Evolutionary conservation across 148 eudicot genomes (phyloP), one percentile per base, ranked within the genome.

Genomic region (Amaranthus palmeri): DNA sequence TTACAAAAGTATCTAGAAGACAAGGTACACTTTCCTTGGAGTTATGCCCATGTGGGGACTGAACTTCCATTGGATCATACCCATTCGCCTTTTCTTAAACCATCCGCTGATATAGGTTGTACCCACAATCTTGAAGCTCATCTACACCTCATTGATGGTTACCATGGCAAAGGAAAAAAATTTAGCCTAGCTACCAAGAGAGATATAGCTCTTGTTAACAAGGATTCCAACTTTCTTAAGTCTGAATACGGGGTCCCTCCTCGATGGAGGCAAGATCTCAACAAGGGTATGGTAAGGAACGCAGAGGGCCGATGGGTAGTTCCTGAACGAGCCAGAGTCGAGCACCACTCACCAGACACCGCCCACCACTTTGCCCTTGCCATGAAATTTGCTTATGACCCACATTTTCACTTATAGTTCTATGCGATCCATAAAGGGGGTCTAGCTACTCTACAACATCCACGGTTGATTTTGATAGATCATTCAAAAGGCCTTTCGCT

Each of bases 151-250:
- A 42, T 86, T 3, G 96, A 86, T 54, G 93, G 97, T 3, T 86
- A 88, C 71, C 82, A 76, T 11, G 95, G 89, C 14, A 78, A 73
- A 13, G 77, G 53, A 0, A 57, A 53, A 15, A 51, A 53, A 44
- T 93, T 93, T 58, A 4, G 60, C 10, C 42, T 74, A 13, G 85
- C 73, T 3, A 83, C 78, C 0, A 71, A 76, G 44, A 78, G 98
- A 47, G 98, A 93, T 69, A 72, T 90, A n/a, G 95, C 98, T 3
- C 84, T 93, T 4, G 87, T 93, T 14, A 93, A 93, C 76, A 93
- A 93, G 72, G 82, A 86, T 53, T 82, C 85, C 4, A 83, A 88
- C 43, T 82, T 88, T 25, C 63, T 93, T 70, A 90, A 81, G 73
- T 46, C 51, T 1, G 85, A 87, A 44, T 87, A 83, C 68, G 86